Evolutionary conservation across 2,329 filamentous ascomycete species (phyloP), one percentile per base, ranked within the genome.

Genomic region (Pseudohalonectria lignicola): DNA sequence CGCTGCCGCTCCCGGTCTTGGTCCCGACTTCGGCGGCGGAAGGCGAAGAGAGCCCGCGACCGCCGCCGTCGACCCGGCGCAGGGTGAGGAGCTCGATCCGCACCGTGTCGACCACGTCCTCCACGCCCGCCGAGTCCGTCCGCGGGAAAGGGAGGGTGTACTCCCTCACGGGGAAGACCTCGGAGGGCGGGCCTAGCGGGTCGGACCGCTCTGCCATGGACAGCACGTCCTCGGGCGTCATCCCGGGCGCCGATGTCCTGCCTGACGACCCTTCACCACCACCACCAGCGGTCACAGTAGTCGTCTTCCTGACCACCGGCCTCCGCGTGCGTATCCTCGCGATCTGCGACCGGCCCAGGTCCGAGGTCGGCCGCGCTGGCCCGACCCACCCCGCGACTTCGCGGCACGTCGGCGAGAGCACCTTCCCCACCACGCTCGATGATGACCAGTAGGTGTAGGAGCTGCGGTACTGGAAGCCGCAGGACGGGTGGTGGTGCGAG

Each of bases 371-470:
- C 7, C 78, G 71, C 21, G 78, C 80, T 2, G 82, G 82, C 0
- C 82, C 82, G 29, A 86, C 64, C 82, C 82, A 87, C 18, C 82
- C 82, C 31, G 74, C 81, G 16, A 83, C 68, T 39, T 80, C 71
- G 45, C 71, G 74, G 47, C 82, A 84, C 0, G 81, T 85, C 18
- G 81, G 77, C 29, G 76, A 80, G 7, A 87, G 64, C 3, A 87
- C 82, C 51, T 85, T 86, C 28, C 82, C 82, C 3, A 87, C 77
- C 40, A 86, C 82, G 47, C 72, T 82, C 16, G 71, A 66, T 11
- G 76, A 72, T 3, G 80, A 76, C 82, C 82, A 87, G 63, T 86
- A 87, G 1, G 82, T 86, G 51, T 81, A 80, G 40, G 76, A 79
- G 48, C 65, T 71, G 41, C 79, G 77, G 53, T 86, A 86, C 58